A percentile compares a stretch with the other conserved stretches of the same genome.
phyloP scores from a whole-genome alignment of 805 yeast species.

The Kodamaea nitidulidarum region DNA sequence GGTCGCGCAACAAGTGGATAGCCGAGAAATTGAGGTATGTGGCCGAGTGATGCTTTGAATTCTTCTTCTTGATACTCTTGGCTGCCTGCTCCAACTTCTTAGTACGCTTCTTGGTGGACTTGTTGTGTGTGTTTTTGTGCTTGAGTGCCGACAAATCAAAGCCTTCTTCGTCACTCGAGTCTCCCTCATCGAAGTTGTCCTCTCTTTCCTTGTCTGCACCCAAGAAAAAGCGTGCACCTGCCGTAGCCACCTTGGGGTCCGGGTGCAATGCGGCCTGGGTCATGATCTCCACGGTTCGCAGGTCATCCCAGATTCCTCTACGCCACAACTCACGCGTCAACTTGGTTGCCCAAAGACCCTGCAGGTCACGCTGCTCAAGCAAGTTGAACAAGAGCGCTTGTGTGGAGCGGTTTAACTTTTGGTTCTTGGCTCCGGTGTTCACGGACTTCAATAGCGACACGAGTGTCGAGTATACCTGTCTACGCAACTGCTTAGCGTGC shows the following conservation, averaged over 20 bases:
- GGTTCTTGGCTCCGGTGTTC: constrained; percentile 86
- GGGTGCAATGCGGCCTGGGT: constrained; percentile 89
- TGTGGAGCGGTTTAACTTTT: constrained; percentile 81
- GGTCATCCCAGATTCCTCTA: constrained; percentile 97
- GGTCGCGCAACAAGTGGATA: constrained; percentile 88
- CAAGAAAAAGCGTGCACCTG: constrained; percentile 87
- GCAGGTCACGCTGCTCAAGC: constrained; percentile 69
- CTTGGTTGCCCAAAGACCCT: constrained; percentile 95
- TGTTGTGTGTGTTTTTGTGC: constrained; percentile 81
- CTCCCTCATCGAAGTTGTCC: constrained; percentile 70
- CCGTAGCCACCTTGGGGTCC: constrained; percentile 78
- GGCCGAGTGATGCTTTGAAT: constrained; percentile 47
- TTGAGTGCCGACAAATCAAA: constrained; percentile 68
- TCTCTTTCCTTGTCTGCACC: constrained; percentile 96
- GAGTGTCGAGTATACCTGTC: constrained; percentile 75
- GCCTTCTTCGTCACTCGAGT: constrained; percentile 64
- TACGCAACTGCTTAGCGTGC: constrained; percentile 78
- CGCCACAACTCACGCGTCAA: constrained; percentile 95
- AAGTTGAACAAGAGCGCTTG: constrained; percentile 89
- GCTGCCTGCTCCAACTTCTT: constrained; percentile 76
- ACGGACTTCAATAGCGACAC: constrained; percentile 75
- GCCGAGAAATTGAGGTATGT: constrained; percentile 90
- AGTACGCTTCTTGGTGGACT: constrained; percentile 74
- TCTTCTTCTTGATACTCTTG: constrained; percentile 54
- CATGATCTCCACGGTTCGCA: constrained; percentile 96